Base-by-base conservation (phyloP, 768 basidiomycete genomes). In the Dacryopinax spathularia region DNA sequence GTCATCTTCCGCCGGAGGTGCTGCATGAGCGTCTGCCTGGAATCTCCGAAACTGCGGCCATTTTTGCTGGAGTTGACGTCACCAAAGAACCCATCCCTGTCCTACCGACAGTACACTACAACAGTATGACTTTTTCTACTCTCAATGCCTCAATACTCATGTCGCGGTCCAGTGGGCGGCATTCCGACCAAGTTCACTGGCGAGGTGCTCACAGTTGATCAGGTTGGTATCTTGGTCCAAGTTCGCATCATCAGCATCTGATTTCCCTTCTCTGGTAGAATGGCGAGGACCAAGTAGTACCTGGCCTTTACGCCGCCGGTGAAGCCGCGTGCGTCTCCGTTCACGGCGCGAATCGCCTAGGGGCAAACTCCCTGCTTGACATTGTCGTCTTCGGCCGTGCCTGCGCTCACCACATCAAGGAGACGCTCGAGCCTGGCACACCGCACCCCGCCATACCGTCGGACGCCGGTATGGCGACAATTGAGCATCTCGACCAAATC, bases 81-180 rank as follows among this genome's bases (percentile, higher is more conserved):
- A 98, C 96, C 66, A 98, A 99, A 80, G 95, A 98, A 74, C 96
- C 96, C 34, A 99, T 99, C 70, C 96, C 96, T 35, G 96, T 99
- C 29, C 77, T 99, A 66, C 96, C 96, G 33, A 99, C 96, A 37
- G 96, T 96, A 34, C 95, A 98, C 77, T 97, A 97, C 78, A 97
- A 98, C 75, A 93, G 92, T 95, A 75, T 77, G 91, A 79, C 13
- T 56, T 16, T 20, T 37, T 35, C 20, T 41, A 31, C 22, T 9
- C 20, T 16, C 16, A 2, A 1, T 41, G 33, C 16, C 29, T 27
- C 39, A 31, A 9, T 60, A n/a, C 25, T 44, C 64, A 29, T 74
- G 34, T 68, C 66, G 63, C 60, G 29, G 18, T 65, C 35, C 60
- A 91, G 93, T 97, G 95, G 96, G 96, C 77, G 96, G 96, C 80